Percentiles rank a stretch among this genome's conserved stretches.
These are phyloP conservation scores for Naganishia onofrii DNA, from an alignment of 768 basidiomycete species.

Conservation along the genomic window DNA sequence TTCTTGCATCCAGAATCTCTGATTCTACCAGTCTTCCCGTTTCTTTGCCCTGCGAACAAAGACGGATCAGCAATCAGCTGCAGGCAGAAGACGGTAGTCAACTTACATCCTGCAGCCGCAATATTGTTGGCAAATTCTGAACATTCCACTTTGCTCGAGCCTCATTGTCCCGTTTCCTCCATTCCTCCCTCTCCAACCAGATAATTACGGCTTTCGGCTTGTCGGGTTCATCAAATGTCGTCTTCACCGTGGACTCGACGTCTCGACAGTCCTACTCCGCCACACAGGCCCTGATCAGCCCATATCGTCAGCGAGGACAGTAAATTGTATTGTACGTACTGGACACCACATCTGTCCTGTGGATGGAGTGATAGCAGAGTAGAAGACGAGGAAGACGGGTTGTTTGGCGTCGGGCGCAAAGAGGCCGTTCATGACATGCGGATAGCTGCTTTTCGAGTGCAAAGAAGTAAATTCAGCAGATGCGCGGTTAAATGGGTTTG, in stretches of 20 bases:
- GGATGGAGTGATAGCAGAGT: conserved; percentile 39
- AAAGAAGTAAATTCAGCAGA: not conserved
- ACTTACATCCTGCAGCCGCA: conserved; percentile 41
- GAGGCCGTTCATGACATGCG: conserved; percentile 47
- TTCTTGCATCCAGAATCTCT: conserved; percentile 63
- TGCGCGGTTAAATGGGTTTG: not conserved
- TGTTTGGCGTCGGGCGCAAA: conserved; percentile 43
- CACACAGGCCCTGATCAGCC: not conserved
- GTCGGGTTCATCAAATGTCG: conserved; percentile 41
- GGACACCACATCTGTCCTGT: conserved; percentile 53
- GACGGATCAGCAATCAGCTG: conserved; percentile 1
- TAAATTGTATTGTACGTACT: conserved; percentile 33
- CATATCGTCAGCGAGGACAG: not conserved
- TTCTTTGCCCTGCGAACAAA: conserved; percentile 43
- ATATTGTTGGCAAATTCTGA: conserved; percentile 45
- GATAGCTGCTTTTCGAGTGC: conserved; percentile 36
- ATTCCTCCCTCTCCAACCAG: conserved; percentile 44
- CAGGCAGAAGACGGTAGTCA: not conserved
- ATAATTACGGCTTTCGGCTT: conserved; percentile 48
- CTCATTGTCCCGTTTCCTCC: conserved; percentile 43
- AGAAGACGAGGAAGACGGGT: conserved; percentile 49
- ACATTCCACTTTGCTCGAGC: conserved; percentile 45
- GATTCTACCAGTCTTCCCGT: conserved; percentile 63
- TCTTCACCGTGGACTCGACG: conserved; percentile 43
- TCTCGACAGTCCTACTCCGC: conserved; percentile 43